phyloP scores from a whole-genome alignment of 495 filamentous ascomycete species.

The Hypoxylon lenormandii region DNA sequence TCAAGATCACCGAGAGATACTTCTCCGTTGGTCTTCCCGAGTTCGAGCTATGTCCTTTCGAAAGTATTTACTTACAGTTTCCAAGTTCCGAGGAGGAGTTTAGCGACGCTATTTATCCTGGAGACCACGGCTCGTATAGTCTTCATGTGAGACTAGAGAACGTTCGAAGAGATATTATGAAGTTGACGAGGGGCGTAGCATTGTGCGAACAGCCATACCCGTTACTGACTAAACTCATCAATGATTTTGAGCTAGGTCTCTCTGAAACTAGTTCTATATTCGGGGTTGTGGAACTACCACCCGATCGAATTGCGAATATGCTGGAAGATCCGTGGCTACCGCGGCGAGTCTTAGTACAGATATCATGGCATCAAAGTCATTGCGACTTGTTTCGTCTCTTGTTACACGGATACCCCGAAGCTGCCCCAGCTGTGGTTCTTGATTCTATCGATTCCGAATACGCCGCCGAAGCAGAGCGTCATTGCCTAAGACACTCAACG shows the following conservation, averaged over 20 bases:
- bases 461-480: conserved; percentile 22
- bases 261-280: conserved; percentile 5
- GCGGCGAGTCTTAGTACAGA: conserved; percentile 18
- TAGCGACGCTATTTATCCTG: conserved; percentile 4
- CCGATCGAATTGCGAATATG: conserved; percentile 5
- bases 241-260: conserved; percentile 24
- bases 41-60: conserved; percentile 40
- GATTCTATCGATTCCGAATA: background rate
- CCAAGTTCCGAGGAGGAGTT: conserved; percentile 33
- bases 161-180: conserved; percentile 37
- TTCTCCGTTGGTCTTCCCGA: conserved; percentile 38
- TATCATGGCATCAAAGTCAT: conserved; percentile 38
- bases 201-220: conserved; percentile 30
- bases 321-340: conserved; percentile 28
- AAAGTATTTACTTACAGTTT: conserved; percentile 35
- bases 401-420: conserved; percentile 31
- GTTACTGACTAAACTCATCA: conserved; percentile 13
- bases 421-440: conserved; percentile 27
- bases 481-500: conserved; percentile 23
- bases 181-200: conserved; percentile 25
- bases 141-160: conserved; percentile 30
- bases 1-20: conserved; percentile 36
- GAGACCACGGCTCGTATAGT: conserved; percentile 31
- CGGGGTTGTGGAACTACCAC: conserved; percentile 15
- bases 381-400: conserved; percentile 37